Percentiles rank a stretch among this genome's conserved stretches.
These are phyloP conservation scores for Stagonosporopsis chrysanthemi DNA, from an alignment of 2,329 filamentous ascomycete genomes.

Conservation along the genomic window DNA sequence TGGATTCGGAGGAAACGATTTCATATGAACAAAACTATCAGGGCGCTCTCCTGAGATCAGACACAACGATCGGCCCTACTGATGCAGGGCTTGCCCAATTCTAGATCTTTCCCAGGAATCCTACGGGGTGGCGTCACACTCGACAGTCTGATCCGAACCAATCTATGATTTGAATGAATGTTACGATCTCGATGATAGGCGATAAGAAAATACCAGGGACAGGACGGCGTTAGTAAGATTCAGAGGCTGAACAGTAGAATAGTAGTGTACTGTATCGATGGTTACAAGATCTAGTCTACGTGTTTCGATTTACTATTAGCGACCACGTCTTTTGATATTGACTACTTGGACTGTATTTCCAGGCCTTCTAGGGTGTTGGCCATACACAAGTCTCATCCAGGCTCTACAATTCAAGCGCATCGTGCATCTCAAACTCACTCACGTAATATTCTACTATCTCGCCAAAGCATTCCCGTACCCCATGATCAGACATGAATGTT, in stretches of 20 bases:
- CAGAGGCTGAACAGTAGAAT: neutral
- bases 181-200: neutral
- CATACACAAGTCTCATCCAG: no score
- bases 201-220: no score
- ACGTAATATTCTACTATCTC: no score
- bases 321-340: no score
- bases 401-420: no score
- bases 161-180: neutral
- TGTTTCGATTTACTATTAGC: neutral
- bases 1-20: conserved; percentile 67
- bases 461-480: no score
- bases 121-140: neutral
- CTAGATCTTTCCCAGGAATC: neutral
- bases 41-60: neutral
- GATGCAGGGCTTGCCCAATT: neutral
- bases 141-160: neutral
- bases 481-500: no score
- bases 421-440: no score
- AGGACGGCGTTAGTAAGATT: neutral
- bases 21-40: conserved; percentile 50
- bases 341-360: neutral
- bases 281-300: neutral
- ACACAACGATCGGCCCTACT: neutral
- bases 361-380: no score
- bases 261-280: neutral